These are phyloP conservation scores for Lachnellula subtilissima DNA, from an alignment of 2,329 filamentous ascomycete genomes.

Conservation along the genomic window DNA sequence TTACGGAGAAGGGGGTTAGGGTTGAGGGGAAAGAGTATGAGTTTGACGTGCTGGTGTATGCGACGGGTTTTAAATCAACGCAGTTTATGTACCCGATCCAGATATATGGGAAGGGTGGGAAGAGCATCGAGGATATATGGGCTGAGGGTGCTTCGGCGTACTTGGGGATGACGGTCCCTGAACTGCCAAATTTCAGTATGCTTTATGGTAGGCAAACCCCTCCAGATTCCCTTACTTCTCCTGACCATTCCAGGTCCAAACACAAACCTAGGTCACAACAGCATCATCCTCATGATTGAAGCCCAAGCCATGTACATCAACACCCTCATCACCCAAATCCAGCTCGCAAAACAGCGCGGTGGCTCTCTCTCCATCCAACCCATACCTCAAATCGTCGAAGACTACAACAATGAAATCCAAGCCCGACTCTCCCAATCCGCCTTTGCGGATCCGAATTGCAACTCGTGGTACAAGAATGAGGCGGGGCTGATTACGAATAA, in stretches of 20 bases:
- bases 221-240: conserved; percentile 9
- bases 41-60: conserved; percentile 52
- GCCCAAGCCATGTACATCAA: conserved; percentile 24
- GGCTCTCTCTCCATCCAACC: conserved; percentile 42
- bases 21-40: conserved; percentile 39
- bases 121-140: conserved; percentile 47
- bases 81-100: conserved; percentile 56
- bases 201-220: conserved; percentile 31
- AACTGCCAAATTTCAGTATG: conserved; percentile 26
- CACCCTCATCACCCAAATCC: conserved; percentile 34
- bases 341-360: conserved; percentile 39
- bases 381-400: conserved; percentile 32
- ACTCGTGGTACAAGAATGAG: conserved; percentile 25
- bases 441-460: conserved; percentile 25
- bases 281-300: conserved; percentile 29
- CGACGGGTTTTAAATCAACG: conserved; percentile 54
- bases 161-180: conserved; percentile 18
- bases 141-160: conserved; percentile 39
- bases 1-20: conserved; percentile 44
- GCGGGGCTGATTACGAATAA: conserved; percentile 25
- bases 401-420: conserved; percentile 24
- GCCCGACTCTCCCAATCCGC: conserved; percentile 11
- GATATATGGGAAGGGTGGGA: conserved; percentile 42
- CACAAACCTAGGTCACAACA: conserved; percentile 28
- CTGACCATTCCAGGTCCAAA: conserved; percentile 35